Evolutionary conservation across 1,284 basidiomycete genomes (phyloP).

Genomic region (Tilletia caries): DNA sequence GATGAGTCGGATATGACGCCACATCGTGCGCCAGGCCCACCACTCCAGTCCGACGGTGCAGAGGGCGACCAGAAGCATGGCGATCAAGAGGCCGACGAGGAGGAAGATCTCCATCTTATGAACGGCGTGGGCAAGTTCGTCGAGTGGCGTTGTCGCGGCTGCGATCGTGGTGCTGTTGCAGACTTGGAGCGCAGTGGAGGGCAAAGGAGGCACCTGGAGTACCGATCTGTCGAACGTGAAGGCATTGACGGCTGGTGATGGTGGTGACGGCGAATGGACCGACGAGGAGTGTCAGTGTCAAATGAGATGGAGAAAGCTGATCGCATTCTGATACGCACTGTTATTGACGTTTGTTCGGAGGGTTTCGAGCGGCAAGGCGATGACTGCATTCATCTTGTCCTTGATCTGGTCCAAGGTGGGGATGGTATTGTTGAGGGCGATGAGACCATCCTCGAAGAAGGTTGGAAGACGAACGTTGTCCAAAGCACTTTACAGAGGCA

Average conservation of each 20-base stretch:
- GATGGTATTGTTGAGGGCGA: slow-evolving; percentile 72
- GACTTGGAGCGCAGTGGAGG: not conserved
- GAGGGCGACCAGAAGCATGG: slow-evolving; percentile 25
- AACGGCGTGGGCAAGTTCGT: slow-evolving; percentile 30
- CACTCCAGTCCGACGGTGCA: slow-evolving; percentile 27
- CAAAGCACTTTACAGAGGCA: slow-evolving; percentile 67
- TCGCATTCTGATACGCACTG: slow-evolving; percentile 20
- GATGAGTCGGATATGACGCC: slow-evolving; percentile 25
- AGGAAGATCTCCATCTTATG: slow-evolving; percentile 21
- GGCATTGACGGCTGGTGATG: slow-evolving; percentile 20
- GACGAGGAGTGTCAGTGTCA: not conserved
- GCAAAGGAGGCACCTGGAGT: slow-evolving; percentile 26
- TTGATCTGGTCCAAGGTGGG: slow-evolving; percentile 76
- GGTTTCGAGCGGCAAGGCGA: slow-evolving; percentile 34
- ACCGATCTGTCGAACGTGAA: slow-evolving; percentile 32
- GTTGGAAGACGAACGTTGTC: slow-evolving; percentile 76
- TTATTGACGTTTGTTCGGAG: slow-evolving; percentile 33
- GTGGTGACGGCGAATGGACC: too few species aligned
- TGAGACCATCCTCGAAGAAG: slow-evolving; percentile 70
- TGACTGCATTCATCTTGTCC: slow-evolving; percentile 63
- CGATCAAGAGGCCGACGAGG: slow-evolving; percentile 22
- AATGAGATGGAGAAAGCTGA: too few species aligned
- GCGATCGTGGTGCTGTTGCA: slow-evolving; percentile 28
- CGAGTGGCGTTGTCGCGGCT: slow-evolving; percentile 32
- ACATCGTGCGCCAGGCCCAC: slow-evolving; percentile 31